A percentile compares a stretch with the other conserved stretches of the same genome.
These are phyloP conservation scores for Pythium utonaiense DNA, from an alignment of 352 stramenopile genomes.

Conservation along the genomic window DNA sequence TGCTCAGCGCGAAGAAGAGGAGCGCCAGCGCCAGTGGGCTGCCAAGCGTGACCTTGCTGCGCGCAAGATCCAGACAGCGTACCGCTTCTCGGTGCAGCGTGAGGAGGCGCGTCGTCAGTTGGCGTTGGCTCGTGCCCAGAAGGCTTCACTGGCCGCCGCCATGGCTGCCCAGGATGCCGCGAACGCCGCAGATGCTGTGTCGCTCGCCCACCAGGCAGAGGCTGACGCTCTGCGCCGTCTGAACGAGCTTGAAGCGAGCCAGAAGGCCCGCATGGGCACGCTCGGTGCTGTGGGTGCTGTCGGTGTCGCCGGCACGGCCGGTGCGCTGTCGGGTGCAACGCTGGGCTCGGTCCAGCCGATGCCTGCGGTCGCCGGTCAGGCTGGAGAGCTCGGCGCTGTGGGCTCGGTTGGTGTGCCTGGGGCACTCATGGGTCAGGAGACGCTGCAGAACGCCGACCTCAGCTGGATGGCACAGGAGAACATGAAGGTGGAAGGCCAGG, in stretches of 20 bases:
- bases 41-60: slow-evolving; percentile 55
- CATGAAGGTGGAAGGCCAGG: slow-evolving; percentile 73
- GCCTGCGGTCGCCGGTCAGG: slow-evolving; percentile 61
- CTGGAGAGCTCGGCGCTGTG: slow-evolving; percentile 71
- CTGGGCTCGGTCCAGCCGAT: slow-evolving; percentile 70
- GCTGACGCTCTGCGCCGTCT: slow-evolving; percentile 73
- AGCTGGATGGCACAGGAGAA: slow-evolving; percentile 85
- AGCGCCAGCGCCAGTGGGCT: slow-evolving; percentile 58
- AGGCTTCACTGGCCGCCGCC: slow-evolving; percentile 66
- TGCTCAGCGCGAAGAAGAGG: slow-evolving; percentile 55
- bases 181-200: slow-evolving; percentile 65
- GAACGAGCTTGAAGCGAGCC: slow-evolving; percentile 48
- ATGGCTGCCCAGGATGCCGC: slow-evolving; percentile 75
- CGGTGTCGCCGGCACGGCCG: slow-evolving; percentile 47
- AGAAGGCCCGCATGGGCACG: slow-evolving; percentile 47
- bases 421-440: slow-evolving; percentile 73
- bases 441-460: slow-evolving; percentile 78
- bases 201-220: slow-evolving; percentile 66
- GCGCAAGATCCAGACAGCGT: slow-evolving; percentile 62
- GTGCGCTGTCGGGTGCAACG: slow-evolving; percentile 43
- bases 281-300: slow-evolving; percentile 53
- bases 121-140: slow-evolving; percentile 63
- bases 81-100: slow-evolving; percentile 56
- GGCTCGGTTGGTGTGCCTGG: slow-evolving; percentile 70
- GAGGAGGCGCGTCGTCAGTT: slow-evolving; percentile 70